Base-by-base conservation (phyloP, 176 grass and related monocot species). In the Musa acuminata region DNA sequence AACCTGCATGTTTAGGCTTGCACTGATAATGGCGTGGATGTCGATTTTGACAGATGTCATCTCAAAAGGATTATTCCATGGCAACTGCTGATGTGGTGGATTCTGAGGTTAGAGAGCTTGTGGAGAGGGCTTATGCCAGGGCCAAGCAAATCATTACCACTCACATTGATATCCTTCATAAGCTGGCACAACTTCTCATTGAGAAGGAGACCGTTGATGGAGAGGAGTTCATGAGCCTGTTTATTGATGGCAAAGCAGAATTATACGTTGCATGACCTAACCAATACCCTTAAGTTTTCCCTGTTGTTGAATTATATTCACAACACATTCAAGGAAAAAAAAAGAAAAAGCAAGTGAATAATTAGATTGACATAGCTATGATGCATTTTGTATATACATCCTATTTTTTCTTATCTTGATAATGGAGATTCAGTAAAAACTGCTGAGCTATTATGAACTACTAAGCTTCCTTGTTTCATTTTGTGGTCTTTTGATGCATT, bases 21-120 rank as follows among this genome's bases (percentile, higher is more conserved):
- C 75, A 65, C 19, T 77, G 22, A 71, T 51, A 9, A 60, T 67
- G 10, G 55, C n/a, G 67, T 74, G 8, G 52, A 67, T 50, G n/a
- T 10, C 54, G 25, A 57, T 81, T 16, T 52, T 72, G 19, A 7
- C 75, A 99, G 95, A 99, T 99, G 95, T 91, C 95, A 0, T 88
- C 85, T 52, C 95, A 99, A 68, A 94, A 93, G 54, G 95, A 99
- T 75, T 99, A 99, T 77, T 99, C 95, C 1, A 99, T 99, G 95
- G 95, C 95, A 23, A 99, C 95, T 0, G 95, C 95, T 0, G 95
- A 99, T 11, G 54, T 99, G 9, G 95, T 99, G 13, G 95, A 99
- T 17, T 76, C 90, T 1, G 95, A 94, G 86, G 95, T 99, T 13
- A 87, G 90, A 79, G 95, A 94, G 62, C 88, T 99, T 8, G 95